These are phyloP conservation scores for Clathrospora elynae DNA, from an alignment of 2,329 filamentous ascomycete species.

Conservation along the genomic window DNA sequence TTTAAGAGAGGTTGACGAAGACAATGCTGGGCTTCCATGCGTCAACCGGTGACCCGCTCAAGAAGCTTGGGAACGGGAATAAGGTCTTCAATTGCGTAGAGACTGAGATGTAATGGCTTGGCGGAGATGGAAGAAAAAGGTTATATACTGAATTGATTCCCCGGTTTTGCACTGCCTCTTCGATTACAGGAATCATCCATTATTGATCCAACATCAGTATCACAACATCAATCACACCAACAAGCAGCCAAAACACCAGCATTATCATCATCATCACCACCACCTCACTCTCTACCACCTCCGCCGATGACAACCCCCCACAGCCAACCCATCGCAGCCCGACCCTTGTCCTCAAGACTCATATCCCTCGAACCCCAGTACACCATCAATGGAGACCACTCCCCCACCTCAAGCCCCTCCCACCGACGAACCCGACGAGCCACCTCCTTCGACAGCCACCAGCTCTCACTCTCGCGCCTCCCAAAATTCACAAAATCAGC, in stretches of 20 bases:
- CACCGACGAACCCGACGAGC: conserved; percentile 31
- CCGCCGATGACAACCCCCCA: conserved; percentile 41
- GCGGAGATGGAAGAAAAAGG: conserved; percentile 4
- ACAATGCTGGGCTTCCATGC: conserved; percentile 7
- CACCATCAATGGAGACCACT: conserved; percentile 20
- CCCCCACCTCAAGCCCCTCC: conserved; percentile 24
- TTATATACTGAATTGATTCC: conserved; percentile 18
- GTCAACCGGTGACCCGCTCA: conserved; percentile 17
- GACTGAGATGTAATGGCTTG: conserved; percentile 14
- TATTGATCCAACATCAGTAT: conserved; percentile 2
- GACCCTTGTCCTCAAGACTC: conserved; percentile 34
- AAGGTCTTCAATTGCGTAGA: conserved; percentile 13
- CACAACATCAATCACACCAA: conserved; percentile 5
- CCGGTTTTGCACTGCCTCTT: conserved; percentile 13
- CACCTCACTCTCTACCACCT: conserved; percentile 7
- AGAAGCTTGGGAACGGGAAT: conserved; percentile 24
- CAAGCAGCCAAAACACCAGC: conserved; percentile 7
- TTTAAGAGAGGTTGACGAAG: conserved; percentile 9
- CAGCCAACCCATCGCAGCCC: conserved; percentile 32
- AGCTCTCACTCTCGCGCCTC: conserved; percentile 15
- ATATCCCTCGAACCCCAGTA: conserved; percentile 15
- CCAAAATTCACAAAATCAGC: conserved; percentile 32
- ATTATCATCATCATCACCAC: conserved; percentile 9
- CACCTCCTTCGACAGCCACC: conserved; percentile 35
- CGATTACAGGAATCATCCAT: conserved; percentile 1